Percentiles rank a stretch among this genome's conserved stretches.
Evolutionary conservation across 2,329 filamentous ascomycete genomes (phyloP).

Genomic region (Ceratocystis cacaofunesta): DNA sequence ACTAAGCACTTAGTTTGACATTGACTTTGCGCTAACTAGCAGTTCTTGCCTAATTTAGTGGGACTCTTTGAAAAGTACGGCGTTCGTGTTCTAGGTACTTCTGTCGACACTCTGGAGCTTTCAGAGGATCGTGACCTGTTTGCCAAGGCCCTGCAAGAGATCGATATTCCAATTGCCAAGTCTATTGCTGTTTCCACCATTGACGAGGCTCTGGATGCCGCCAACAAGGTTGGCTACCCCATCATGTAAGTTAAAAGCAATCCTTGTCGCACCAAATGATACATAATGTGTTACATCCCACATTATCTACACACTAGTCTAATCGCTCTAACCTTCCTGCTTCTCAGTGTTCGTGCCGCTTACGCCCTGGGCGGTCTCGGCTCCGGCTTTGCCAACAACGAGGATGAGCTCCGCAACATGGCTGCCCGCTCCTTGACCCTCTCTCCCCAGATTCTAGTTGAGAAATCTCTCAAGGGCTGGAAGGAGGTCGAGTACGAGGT

Average conservation of each 20-base stretch:
- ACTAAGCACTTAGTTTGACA: neutral
- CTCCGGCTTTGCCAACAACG: slow-evolving; percentile 87
- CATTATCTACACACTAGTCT: no score
- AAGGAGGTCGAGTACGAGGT: slow-evolving; percentile 99
- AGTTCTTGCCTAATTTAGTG: slow-evolving; percentile 26
- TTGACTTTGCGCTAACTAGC: neutral
- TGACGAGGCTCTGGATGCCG: slow-evolving; percentile 82
- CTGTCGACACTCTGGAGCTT: slow-evolving; percentile 82
- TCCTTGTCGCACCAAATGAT: neutral
- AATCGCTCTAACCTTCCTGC: neutral
- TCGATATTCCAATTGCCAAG: slow-evolving; percentile 92
- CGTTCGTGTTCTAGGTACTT: slow-evolving; percentile 90
- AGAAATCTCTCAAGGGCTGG: slow-evolving; percentile 98
- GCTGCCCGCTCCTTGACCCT: slow-evolving; percentile 83
- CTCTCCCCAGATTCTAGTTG: slow-evolving; percentile 89
- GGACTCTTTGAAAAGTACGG: slow-evolving; percentile 91
- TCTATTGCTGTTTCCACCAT: slow-evolving; percentile 84
- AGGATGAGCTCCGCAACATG: slow-evolving; percentile 86
- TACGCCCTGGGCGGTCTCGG: slow-evolving; percentile 93
- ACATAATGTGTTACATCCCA: neutral
- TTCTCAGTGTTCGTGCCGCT: slow-evolving; percentile 59
- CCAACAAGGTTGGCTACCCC: slow-evolving; percentile 77
- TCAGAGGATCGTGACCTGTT: slow-evolving; percentile 84
- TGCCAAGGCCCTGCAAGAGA: slow-evolving; percentile 88
- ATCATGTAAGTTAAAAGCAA: slow-evolving; percentile 46